phyloP scores from a whole-genome alignment of 78 protist species.

The Polysphondylium violaceum region DNA sequence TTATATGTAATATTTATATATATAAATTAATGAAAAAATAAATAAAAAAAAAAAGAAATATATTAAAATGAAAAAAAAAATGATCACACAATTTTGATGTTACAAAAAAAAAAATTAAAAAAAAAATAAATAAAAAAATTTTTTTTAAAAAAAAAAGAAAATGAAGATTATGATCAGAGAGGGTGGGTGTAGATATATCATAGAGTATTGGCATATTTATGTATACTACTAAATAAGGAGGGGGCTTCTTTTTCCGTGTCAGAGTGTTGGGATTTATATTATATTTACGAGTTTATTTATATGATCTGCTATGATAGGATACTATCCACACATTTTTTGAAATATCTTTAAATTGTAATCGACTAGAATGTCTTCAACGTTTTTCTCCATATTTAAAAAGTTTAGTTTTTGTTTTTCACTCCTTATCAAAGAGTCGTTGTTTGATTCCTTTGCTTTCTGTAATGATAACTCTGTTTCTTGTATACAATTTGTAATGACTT shows the following conservation, averaged over 20 bases:
- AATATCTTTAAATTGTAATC: conserved; percentile 17
- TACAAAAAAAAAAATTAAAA: background rate
- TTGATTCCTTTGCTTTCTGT: conserved; percentile 3
- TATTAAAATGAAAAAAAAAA: conserved; percentile 8
- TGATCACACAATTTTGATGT: background rate
- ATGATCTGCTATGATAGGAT: no score
- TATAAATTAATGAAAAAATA: background rate
- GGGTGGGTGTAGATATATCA: no score
- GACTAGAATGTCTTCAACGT: conserved; percentile 11
- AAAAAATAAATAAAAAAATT: background rate
- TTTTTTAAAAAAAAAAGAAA: background rate
- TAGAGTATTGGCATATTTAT: no score
- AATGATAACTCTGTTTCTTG: conserved; percentile 26
- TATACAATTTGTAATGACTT: conserved; percentile 47
- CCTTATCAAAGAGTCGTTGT: background rate
- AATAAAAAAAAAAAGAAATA: background rate
- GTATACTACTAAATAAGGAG: no score
- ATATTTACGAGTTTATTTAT: no score
- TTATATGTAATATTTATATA: background rate
- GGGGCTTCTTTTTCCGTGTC: no score
- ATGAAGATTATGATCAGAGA: no score
- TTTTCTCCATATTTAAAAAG: conserved; percentile 33
- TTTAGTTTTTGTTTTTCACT: conserved; percentile 10
- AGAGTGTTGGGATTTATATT: no score
- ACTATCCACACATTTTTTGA: conserved; percentile 54